phyloP scores from a whole-genome alignment of 495 filamentous ascomycete genomes.

The Aspergillus baeticus region DNA sequence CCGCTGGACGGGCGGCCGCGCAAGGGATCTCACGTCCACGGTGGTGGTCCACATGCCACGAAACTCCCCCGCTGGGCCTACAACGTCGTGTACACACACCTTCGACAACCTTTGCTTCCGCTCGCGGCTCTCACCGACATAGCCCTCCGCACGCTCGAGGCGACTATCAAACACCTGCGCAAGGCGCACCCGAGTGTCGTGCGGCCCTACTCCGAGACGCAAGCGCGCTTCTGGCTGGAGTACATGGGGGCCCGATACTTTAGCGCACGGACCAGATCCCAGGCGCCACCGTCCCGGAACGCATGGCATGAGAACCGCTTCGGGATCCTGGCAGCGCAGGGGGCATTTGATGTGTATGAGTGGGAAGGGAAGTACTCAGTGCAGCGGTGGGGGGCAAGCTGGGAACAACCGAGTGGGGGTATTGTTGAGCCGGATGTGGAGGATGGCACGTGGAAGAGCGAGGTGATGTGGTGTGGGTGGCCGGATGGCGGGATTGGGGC shows the following conservation, averaged over 20 bases:
- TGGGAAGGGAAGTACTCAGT: conserved; percentile 20
- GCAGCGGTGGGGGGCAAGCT: conserved; percentile 16
- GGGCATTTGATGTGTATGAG: conserved; percentile 20
- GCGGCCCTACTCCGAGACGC: conserved; percentile 22
- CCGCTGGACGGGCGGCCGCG: conserved; percentile 17
- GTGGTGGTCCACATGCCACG: conserved; percentile 13
- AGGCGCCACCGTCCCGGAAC: background rate
- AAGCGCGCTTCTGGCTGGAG: conserved; percentile 26
- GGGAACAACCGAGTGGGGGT: conserved; percentile 2
- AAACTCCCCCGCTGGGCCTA: conserved; percentile 25
- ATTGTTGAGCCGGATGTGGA: conserved; percentile 19
- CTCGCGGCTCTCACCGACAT: conserved; percentile 18
- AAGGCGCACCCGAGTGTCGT: conserved; percentile 14
- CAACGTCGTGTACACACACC: conserved; percentile 14
- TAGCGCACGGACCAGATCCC: conserved; percentile 5
- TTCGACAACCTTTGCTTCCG: conserved; percentile 16
- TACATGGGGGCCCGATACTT: conserved; percentile 5
- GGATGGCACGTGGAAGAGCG: conserved; percentile 17
- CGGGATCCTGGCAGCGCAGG: conserved; percentile 19
- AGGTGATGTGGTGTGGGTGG: conserved; percentile 21
- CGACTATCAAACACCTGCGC: conserved; percentile 20
- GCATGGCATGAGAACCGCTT: conserved; percentile 15
- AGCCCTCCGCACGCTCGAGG: conserved; percentile 24
- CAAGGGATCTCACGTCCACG: conserved; percentile 9
- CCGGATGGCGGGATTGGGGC: conserved; percentile 21